Evolutionary conservation across 2,329 filamentous ascomycete genomes (phyloP).

Genomic region (Colletotrichum lentis): DNA sequence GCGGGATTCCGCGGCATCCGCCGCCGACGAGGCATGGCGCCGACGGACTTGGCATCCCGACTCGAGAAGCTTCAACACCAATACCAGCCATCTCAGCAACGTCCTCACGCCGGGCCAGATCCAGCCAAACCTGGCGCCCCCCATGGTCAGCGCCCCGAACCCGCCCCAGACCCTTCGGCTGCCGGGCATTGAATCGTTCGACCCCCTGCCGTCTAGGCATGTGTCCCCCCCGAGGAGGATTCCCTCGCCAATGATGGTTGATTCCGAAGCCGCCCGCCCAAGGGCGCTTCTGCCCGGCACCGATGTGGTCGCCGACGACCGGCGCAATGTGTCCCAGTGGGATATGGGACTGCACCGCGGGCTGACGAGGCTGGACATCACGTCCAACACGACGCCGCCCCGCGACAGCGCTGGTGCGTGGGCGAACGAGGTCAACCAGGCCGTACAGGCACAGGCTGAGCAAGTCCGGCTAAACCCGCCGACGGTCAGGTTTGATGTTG

Average conservation of each 20-base stretch:
- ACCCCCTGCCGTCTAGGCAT: constrained; percentile 72
- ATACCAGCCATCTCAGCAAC: constrained; percentile 75
- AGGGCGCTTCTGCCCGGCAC: constrained; percentile 46
- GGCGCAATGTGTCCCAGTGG: constrained; percentile 65
- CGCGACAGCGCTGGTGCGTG: constrained; percentile 63
- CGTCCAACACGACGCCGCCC: constrained; percentile 57
- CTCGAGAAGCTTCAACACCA: constrained; percentile 68
- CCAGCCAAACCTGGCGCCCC: constrained; percentile 63
- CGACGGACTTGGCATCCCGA: constrained; percentile 92
- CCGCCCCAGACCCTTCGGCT: constrained; percentile 72
- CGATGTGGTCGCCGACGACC: constrained; percentile 53
- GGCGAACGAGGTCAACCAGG: constrained; percentile 65
- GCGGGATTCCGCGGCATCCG: constrained; percentile 69
- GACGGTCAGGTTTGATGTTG: constrained; percentile 64
- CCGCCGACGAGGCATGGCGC: constrained; percentile 78
- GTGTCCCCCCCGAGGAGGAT: constrained; percentile 70
- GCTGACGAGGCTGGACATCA: constrained; percentile 72
- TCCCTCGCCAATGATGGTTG: constrained; percentile 80
- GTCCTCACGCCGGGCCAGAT: constrained; percentile 74
- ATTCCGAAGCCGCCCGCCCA: constrained; percentile 57
- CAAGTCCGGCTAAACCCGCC: constrained; percentile 56
- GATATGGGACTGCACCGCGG: constrained; percentile 73
- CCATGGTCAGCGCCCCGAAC: constrained; percentile 55
- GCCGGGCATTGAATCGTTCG: constrained; percentile 92
- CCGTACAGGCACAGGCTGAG: constrained; percentile 64